These are phyloP conservation scores for Geranium incanum DNA, from an alignment of 441 rosid species.

Conservation along the genomic window DNA sequence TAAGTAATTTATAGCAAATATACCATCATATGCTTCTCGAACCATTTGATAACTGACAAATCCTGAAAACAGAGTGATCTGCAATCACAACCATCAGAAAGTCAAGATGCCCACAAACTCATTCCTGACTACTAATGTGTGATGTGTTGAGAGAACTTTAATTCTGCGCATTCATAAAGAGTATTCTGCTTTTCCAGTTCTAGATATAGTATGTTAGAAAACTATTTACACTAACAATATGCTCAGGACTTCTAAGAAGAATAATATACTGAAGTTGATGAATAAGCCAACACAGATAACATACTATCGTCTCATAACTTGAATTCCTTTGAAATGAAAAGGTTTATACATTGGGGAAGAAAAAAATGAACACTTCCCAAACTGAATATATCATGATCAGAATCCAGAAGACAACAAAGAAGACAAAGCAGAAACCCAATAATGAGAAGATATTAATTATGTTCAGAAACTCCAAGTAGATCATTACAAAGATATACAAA, in stretches of 20 bases:
- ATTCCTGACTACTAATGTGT: neutral
- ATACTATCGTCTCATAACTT: too few species aligned
- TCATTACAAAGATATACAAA: constrained; percentile 7
- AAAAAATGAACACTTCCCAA: too few species aligned
- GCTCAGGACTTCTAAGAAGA: too few species aligned
- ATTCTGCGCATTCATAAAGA: neutral
- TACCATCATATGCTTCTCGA: constrained; percentile 92
- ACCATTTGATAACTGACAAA: constrained; percentile 98
- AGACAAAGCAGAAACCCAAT: neutral
- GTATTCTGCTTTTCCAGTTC: neutral
- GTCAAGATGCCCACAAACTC: neutral
- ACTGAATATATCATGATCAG: too few species aligned
- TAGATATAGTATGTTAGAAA: neutral
- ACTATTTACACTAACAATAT: neutral
- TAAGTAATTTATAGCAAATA: constrained; percentile 11
- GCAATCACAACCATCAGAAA: constrained; percentile 37
- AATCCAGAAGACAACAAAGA: too few species aligned
- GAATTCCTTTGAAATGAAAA: too few species aligned
- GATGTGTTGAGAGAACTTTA: neutral
- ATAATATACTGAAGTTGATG: too few species aligned
- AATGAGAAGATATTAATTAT: neutral
- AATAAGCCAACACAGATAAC: too few species aligned
- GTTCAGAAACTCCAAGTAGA: constrained; percentile 7
- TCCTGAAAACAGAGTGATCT: constrained; percentile 96
- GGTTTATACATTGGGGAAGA: too few species aligned